Percentiles rank a stretch among this genome's conserved stretches.
These are phyloP conservation scores for Torulaspora indica DNA, from an alignment of 805 yeast genomes.

Conservation along the genomic window DNA sequence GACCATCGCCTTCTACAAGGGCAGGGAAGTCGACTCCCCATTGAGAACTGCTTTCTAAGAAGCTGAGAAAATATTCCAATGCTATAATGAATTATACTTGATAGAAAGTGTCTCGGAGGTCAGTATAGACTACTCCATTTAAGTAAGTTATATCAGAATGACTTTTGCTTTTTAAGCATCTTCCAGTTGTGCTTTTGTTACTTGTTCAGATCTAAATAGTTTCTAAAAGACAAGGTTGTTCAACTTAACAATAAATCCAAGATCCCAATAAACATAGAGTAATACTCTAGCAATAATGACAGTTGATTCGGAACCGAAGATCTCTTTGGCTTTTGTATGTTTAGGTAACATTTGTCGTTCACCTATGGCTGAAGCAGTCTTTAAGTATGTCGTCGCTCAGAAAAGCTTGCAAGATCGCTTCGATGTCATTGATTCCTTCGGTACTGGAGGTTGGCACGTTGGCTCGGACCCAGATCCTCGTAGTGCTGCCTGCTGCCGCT, in stretches of 20 bases:
- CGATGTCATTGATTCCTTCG: conserved; percentile 71
- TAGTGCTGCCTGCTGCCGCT: conserved; percentile 59
- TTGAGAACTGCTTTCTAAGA: conserved; percentile 68
- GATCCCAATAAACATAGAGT: neutral
- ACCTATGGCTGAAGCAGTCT: conserved; percentile 97
- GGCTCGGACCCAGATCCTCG: conserved; percentile 82
- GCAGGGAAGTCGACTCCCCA: conserved; percentile 66
- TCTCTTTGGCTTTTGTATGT: conserved; percentile 83
- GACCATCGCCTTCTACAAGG: conserved; percentile 80
- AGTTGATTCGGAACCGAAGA: conserved; percentile 10
- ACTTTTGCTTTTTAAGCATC: neutral
- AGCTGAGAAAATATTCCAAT: conserved; percentile 5
- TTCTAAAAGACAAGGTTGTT: neutral
- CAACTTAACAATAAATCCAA: neutral
- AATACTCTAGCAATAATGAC: neutral
- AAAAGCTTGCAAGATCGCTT: conserved; percentile 43
- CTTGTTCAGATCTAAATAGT: neutral
- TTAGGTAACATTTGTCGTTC: conserved; percentile 91
- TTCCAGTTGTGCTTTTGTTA: neutral
- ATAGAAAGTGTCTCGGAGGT: conserved; percentile 4
- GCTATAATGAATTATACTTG: conserved; percentile 2
- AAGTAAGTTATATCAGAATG: neutral
- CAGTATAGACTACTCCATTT: neutral
- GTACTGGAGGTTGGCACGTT: conserved; percentile 78
- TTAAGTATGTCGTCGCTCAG: conserved; percentile 56